These are phyloP conservation scores for Suillus spraguei DNA, from an alignment of 768 basidiomycete species.

Conservation along the genomic window DNA sequence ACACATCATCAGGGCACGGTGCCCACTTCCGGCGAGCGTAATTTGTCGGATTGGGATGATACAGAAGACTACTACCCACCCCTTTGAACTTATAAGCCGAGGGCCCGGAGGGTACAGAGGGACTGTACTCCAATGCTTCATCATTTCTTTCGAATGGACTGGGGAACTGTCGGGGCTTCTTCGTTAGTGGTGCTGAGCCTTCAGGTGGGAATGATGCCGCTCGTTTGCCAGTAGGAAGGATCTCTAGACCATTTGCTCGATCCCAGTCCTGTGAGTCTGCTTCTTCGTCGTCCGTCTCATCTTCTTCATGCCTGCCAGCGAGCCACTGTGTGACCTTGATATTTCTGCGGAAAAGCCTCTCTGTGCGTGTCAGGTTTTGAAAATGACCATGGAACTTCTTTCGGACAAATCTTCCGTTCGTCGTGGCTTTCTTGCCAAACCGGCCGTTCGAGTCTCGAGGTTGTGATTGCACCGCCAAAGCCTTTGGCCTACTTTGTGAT, in stretches of 20 bases:
- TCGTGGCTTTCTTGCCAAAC: slow-evolving; percentile 63
- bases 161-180: slow-evolving; percentile 26
- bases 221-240: slow-evolving; percentile 28
- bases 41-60: slow-evolving; percentile 61
- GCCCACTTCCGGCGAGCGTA: slow-evolving; percentile 64
- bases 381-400: slow-evolving; percentile 29
- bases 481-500: slow-evolving; percentile 39
- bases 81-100: slow-evolving; percentile 32
- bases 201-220: slow-evolving; percentile 22
- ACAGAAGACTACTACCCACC: slow-evolving; percentile 49
- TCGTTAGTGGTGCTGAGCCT: slow-evolving; percentile 28
- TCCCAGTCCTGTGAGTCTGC: slow-evolving; percentile 18
- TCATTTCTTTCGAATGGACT: slow-evolving; percentile 25
- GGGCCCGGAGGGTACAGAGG: slow-evolving; percentile 29
- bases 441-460: slow-evolving; percentile 67
- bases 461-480: slow-evolving; percentile 50
- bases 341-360: slow-evolving; percentile 44
- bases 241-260: slow-evolving; percentile 15
- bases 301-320: slow-evolving; percentile 16
- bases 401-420: slow-evolving; percentile 46
- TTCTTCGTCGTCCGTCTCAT: slow-evolving; percentile 23
- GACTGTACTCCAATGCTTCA: slow-evolving; percentile 24
- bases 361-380: slow-evolving; percentile 37
- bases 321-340: slow-evolving; percentile 41
- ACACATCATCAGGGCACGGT: slow-evolving; percentile 38